Evolutionary conservation across 345 rosid species (phyloP), one percentile per base, ranked within the genome.

Genomic region (Barbarea vulgaris): DNA sequence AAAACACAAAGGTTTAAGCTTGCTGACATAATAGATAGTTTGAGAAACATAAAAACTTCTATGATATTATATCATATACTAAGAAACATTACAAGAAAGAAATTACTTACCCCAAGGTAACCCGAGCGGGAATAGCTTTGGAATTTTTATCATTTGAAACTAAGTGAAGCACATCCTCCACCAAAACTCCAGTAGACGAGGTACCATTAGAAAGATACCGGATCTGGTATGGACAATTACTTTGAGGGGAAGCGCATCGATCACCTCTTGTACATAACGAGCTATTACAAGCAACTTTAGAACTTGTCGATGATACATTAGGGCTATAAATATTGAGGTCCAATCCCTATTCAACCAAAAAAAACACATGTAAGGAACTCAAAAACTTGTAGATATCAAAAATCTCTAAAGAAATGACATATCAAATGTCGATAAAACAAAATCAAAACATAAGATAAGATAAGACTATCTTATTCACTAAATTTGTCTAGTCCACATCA

Each of bases 91-190:
- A 82, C 76, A 81, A 72, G 31, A 69, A 70, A 19, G 53, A 42
- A 63, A 30, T 11, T 21, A 55, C 74, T 61, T 66, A 93, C 98
- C 98, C 98, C 9, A 93, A 74, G 24, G 84, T 78, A 65, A 93
- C 81, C 19, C 18, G 84, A 64, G 96, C 83, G 9, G 83, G 78
- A 33, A 83, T 68, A 67, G 82, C 41, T 66, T 83, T 84, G 10
- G 82, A 27, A 36, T 60, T 77, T 66, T 80, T 18, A 5, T 83
- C 72, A 25, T 86, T 83, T 0, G 89, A 82, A 48, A 51, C 73
- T 57, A 93, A 83, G 80, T 86, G 96, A 79, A 93, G 82, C 14
- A 77, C 73, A 78, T 90, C 98, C 81, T 93, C 85, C 4, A 88
- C 90, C 64, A 87, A 77, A 72, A 69, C 66, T 74, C 98, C 98